Evolutionary conservation across 257 asterid species (phyloP), one percentile per base, ranked within the genome.

Genomic region (Eustoma russellianum): DNA sequence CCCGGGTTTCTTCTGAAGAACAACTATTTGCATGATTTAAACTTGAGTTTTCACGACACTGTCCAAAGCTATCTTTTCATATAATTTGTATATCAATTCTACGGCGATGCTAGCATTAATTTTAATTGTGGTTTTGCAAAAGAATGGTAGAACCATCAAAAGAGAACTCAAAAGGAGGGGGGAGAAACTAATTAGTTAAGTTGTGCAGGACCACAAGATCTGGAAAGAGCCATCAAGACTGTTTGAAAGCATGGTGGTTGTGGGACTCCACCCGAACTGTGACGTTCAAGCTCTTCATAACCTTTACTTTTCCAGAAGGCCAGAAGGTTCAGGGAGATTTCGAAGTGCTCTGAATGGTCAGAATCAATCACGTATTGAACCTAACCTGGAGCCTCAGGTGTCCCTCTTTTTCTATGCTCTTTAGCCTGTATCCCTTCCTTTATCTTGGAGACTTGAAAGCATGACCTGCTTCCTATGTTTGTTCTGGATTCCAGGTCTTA

Each of bases 301-400:
- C 66, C 79, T 85, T 61, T 92, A 81, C 80, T 88, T 88, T 52
- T 71, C 83, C 60, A 82, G 88, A 69, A 88, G 73, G 68, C 71
- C 60, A 71, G 99, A 92, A 75, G 79, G 89, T 65, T 69, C 96
- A 2, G 97, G 97, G 55, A 85, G 81, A 77, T 79, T 85, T 54
- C 81, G 92, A 61, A 74, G 63, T 63, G 83, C 88, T 41, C 69
- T 83, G 50, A 80, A 93, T 75, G 86, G 88, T 73, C 92, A 79
- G 56, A 67, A 83, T 74, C 94, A 75, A 64, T 70, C 89, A 56
- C 96, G 99, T 35, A 76, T 92, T 55, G 95, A 83, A 72, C 97
- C 99, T 57, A 85, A 82, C 77, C 85, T 88, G 67, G 99, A 92
- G 70, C 99, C 99, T 14, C 99, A 88, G 99, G 99, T 92, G 59